Base-by-base conservation (phyloP, 768 basidiomycete species). In the Tulasnella calospora region DNA sequence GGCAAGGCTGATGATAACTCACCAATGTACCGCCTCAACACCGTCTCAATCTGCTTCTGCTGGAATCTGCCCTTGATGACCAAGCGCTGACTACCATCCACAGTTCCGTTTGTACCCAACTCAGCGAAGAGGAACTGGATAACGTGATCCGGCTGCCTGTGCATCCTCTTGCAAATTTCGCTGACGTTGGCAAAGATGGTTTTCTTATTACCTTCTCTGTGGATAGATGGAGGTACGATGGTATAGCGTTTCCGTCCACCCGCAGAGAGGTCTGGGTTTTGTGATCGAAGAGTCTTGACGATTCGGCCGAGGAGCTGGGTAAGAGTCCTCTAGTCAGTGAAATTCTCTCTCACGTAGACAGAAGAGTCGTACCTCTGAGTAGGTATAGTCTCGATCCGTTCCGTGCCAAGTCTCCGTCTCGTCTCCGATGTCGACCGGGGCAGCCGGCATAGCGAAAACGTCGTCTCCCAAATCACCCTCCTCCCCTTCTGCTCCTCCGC, bases 161-260 rank as follows among this genome's bases (percentile, higher is more conserved):
- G 97, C 97, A 99, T 99, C 83, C 94, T 91, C 86, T 92, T 95
- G 89, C 97, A 99, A 80, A 99, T 99, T 83, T 99, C 97, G 80
- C 91, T 91, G 78, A 99, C 89, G 85, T 99, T 99, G 81, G 96
- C 94, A 81, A 99, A 99, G 81, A 98, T 93, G 67, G 95, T 92
- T 86, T 96, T 96, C 86, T 98, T 98, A 87, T 96, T 96, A n/a
- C 87, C 98, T 88, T 99, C 98, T 82, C 94, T 89, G 83, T 72
- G 71, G 71, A 72, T 46, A 21, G 94, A 93, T 21, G 98, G 98
- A 19, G 98, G 98, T 0, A 95, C 95, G 81, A 99, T 97, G 27
- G 95, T 98, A 87, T 98, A 98, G 33, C 96, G 92, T 87, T 96
- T 98, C 84, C 92, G 93, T 51, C 92, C 87, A 13, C 94, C 92